Conservation (phyloP, 75 land plant genomes). For the Pinus taeda region DNA sequence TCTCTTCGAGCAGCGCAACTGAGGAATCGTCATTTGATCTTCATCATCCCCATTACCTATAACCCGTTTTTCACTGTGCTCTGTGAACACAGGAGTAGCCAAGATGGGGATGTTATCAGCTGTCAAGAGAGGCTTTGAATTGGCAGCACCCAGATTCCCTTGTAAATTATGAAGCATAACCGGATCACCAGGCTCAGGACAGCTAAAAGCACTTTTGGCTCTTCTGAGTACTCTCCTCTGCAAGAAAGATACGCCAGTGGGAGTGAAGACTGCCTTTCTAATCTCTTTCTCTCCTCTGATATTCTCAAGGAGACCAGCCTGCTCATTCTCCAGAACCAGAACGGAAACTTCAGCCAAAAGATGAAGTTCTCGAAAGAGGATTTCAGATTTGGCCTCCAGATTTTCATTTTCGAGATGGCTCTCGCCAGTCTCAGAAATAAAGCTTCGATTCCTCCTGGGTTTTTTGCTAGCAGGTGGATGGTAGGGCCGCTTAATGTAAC, state of each 20-base stretch:
- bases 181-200: neutral
- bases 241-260: neutral
- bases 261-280: neutral
- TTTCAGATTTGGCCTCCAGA: neutral
- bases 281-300: neutral
- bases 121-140: neutral
- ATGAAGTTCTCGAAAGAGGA: neutral
- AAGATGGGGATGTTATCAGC: neutral
- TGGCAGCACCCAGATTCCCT: neutral
- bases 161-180: neutral
- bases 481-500: neutral
- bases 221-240: neutral
- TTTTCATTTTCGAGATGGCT: neutral
- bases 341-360: neutral
- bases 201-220: neutral
- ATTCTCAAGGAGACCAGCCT: too few relatives aligned
- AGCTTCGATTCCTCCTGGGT: neutral
- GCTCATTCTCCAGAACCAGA: neutral
- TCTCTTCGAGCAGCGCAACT: slow-evolving; percentile 3
- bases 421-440: neutral
- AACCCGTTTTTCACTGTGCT: neutral
- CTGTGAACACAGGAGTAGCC: neutral
- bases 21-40: neutral
- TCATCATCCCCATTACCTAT: neutral
- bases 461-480: neutral